A percentile compares a stretch with the other conserved stretches of the same genome.
These are phyloP conservation scores for Yarrowia galli DNA, from an alignment of 1,139 yeast genomes.

Conservation along the genomic window DNA sequence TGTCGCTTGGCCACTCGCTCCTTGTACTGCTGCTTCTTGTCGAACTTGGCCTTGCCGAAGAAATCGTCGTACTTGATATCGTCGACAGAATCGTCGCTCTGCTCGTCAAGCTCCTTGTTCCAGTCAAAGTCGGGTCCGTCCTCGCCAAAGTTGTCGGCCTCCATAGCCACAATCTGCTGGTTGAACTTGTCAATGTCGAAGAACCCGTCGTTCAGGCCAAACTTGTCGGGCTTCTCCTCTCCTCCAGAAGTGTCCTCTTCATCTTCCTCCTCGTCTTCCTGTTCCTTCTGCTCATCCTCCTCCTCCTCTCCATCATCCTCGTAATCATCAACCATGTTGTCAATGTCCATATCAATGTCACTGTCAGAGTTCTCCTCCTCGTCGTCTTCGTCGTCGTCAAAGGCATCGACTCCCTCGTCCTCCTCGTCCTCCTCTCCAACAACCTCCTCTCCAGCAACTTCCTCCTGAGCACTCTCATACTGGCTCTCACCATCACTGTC, in stretches of 20 bases:
- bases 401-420: constrained; percentile 59
- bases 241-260: constrained; percentile 42
- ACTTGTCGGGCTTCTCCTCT: constrained; percentile 56
- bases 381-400: constrained; percentile 41
- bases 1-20: constrained; percentile 25
- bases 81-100: constrained; percentile 55
- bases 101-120: constrained; percentile 53
- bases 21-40: constrained; percentile 40
- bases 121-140: constrained; percentile 77
- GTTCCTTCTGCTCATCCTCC: constrained; percentile 46
- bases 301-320: constrained; percentile 47
- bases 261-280: constrained; percentile 42
- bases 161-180: constrained; percentile 77
- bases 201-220: constrained; percentile 82
- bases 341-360: constrained; percentile 41
- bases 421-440: constrained; percentile 55
- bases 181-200: constrained; percentile 88
- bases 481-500: constrained; percentile 60
- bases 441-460: constrained; percentile 77
- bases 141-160: constrained; percentile 56
- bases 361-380: constrained; percentile 47
- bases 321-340: constrained; percentile 43
- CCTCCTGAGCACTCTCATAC: constrained; percentile 80
- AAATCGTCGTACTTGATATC: constrained; percentile 53
- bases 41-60: constrained; percentile 50